A percentile compares a stretch with the other conserved stretches of the same genome.
These are phyloP conservation scores for Suillus weaverae DNA, from an alignment of 768 basidiomycete species.

Conservation along the genomic window DNA sequence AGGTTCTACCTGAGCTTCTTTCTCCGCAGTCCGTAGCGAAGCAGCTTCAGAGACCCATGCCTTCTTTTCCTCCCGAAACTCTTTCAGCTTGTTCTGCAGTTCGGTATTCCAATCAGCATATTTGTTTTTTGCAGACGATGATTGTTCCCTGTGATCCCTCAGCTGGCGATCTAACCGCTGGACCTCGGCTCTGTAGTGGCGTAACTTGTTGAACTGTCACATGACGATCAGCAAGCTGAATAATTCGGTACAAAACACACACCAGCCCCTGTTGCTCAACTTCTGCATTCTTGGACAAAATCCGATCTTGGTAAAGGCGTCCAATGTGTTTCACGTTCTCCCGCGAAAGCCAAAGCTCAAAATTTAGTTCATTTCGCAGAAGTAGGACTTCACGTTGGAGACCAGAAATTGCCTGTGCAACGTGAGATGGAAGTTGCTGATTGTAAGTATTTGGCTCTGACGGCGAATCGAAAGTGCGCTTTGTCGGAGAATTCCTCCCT, in stretches of 20 bases:
- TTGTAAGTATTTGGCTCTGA: slow-evolving; percentile 16
- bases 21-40: slow-evolving; percentile 64
- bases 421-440: slow-evolving; percentile 42
- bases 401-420: slow-evolving; percentile 64
- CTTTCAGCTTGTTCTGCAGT: slow-evolving; percentile 73
- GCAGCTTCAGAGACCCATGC: slow-evolving; percentile 72
- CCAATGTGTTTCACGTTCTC: slow-evolving; percentile 83
- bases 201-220: slow-evolving; percentile 75
- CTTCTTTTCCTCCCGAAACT: slow-evolving; percentile 78
- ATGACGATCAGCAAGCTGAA: slow-evolving; percentile 9
- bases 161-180: slow-evolving; percentile 66
- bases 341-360: slow-evolving; percentile 80
- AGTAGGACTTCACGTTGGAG: slow-evolving; percentile 77
- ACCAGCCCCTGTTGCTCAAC: slow-evolving; percentile 82
- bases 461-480: slow-evolving; percentile 17
- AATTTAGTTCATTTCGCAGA: slow-evolving; percentile 79
- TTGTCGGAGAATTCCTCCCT: slow-evolving; percentile 29
- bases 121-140: slow-evolving; percentile 70
- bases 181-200: slow-evolving; percentile 72
- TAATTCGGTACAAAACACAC: slow-evolving; percentile 25
- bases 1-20: slow-evolving; percentile 58
- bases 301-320: slow-evolving; percentile 72
- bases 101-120: slow-evolving; percentile 84
- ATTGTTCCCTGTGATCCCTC: slow-evolving; percentile 70
- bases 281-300: slow-evolving; percentile 73